A percentile compares a stretch with the other conserved stretches of the same genome.
These are phyloP conservation scores for Metschnikowia picachoensis DNA, from an alignment of 805 yeast species.

Conservation along the genomic window DNA sequence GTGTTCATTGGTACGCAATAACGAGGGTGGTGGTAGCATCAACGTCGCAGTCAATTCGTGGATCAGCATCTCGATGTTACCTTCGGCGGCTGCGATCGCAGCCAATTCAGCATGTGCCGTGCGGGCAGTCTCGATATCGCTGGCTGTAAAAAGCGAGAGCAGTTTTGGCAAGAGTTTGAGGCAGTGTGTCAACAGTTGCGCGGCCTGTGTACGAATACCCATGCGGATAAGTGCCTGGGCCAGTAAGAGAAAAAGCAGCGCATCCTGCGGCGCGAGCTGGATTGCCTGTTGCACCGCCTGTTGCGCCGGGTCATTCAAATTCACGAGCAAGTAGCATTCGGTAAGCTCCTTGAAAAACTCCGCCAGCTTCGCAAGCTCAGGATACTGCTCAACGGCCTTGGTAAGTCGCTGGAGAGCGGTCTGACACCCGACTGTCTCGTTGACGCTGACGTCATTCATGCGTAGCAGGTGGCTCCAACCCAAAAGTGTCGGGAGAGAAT, in stretches of 20 bases:
- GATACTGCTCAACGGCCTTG: conserved; percentile 34
- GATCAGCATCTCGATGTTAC: conserved; percentile 46
- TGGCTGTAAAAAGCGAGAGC: conserved; percentile 23
- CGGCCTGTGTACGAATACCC: conserved; percentile 44
- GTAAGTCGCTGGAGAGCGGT: conserved; percentile 39
- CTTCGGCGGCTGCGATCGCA: conserved; percentile 48
- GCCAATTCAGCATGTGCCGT: conserved; percentile 55
- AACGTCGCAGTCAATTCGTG: conserved; percentile 49
- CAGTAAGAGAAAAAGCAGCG: conserved; percentile 44
- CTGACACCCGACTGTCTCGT: conserved; percentile 38
- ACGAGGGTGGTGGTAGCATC: conserved; percentile 47
- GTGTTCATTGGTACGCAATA: conserved; percentile 42
- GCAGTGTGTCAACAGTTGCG: conserved; percentile 44
- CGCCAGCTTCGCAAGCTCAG: conserved; percentile 36
- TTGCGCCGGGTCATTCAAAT: conserved; percentile 51
- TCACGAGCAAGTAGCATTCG: conserved; percentile 46
- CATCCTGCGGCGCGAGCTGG: conserved; percentile 35
- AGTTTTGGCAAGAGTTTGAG: conserved; percentile 38
- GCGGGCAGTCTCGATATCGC: conserved; percentile 46
- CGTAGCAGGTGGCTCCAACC: conserved; percentile 43
- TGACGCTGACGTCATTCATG: conserved; percentile 33
- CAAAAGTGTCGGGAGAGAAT: conserved; percentile 37
- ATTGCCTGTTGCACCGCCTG: conserved; percentile 43
- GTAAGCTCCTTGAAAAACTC: conserved; percentile 47
- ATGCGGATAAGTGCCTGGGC: conserved; percentile 47